These are phyloP conservation scores for Ramalina intermedia DNA, from an alignment of 495 filamentous ascomycete species.

Conservation along the genomic window DNA sequence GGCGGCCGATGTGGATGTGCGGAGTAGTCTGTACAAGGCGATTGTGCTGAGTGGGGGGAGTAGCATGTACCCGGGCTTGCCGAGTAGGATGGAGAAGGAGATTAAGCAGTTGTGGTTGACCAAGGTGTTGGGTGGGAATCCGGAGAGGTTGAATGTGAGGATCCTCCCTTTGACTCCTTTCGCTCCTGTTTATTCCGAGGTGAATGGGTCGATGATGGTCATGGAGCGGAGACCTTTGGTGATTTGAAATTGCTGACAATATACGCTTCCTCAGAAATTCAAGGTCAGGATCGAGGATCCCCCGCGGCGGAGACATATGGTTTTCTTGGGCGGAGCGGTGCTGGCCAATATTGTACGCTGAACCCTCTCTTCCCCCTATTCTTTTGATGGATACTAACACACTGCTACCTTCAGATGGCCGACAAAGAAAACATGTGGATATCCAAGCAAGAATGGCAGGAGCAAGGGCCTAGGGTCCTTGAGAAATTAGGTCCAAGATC, in stretches of 20 bases:
- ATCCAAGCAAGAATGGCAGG: slow-evolving; percentile 87
- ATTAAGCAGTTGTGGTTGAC: slow-evolving; percentile 98
- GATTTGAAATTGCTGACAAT: too few relatives aligned
- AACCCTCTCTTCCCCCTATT: background rate
- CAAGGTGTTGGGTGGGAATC: slow-evolving; percentile 73
- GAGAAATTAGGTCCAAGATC: slow-evolving; percentile 80
- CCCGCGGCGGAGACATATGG: slow-evolving; percentile 92
- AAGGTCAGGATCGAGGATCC: slow-evolving; percentile 98
- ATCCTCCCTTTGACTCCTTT: too few relatives aligned
- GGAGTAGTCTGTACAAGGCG: slow-evolving; percentile 86
- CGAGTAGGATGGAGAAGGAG: slow-evolving; percentile 91
- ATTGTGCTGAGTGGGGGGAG: slow-evolving; percentile 92
- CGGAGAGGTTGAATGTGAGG: slow-evolving; percentile 69
- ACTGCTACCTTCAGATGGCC: slow-evolving; percentile 50
- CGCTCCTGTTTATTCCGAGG: background rate
- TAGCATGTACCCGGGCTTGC: slow-evolving; percentile 97
- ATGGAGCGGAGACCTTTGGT: background rate
- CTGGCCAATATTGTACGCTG: slow-evolving; percentile 74
- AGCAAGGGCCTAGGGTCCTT: slow-evolving; percentile 73
- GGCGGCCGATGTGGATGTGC: slow-evolving; percentile 84
- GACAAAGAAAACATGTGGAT: slow-evolving; percentile 99
- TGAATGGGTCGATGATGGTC: background rate
- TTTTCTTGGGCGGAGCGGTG: slow-evolving; percentile 93
- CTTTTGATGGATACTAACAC: background rate
- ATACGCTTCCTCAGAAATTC: slow-evolving; percentile 55